Evolutionary conservation across 164 flowering plant species (phyloP).

Genomic region (Chimonanthus praecox): DNA sequence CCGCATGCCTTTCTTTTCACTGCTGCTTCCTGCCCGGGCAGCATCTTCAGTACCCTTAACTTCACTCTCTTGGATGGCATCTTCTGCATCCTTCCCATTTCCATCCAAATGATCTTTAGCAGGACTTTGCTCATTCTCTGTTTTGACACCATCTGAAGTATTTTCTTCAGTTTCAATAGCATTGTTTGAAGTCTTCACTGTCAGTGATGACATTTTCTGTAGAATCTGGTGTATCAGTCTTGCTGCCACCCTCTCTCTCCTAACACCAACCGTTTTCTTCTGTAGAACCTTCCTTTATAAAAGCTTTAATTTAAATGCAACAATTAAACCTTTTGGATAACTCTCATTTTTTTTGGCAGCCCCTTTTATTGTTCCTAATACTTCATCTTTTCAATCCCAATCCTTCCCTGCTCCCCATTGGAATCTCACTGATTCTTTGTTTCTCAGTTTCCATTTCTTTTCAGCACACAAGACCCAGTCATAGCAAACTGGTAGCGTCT

Average conservation of each 20-base stretch:
- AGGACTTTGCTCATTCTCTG: slow-evolving; percentile 20
- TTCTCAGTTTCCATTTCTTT: too few relatives aligned
- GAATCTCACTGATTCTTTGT: too few relatives aligned
- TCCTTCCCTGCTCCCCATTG: too few relatives aligned
- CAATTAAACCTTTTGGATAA: slow-evolving; percentile 86
- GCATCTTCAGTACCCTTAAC: slow-evolving; percentile 21
- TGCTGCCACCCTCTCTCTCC: slow-evolving; percentile 16
- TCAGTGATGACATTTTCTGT: slow-evolving; percentile 18
- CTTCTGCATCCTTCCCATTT: slow-evolving; percentile 7
- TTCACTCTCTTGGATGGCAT: slow-evolving; percentile 20
- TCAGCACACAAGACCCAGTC: too few relatives aligned
- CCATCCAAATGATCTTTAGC: not conserved
- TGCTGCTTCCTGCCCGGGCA: not conserved
- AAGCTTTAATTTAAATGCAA: slow-evolving; percentile 66
- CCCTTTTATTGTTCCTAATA: slow-evolving; percentile 25
- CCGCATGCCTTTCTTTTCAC: too few relatives aligned
- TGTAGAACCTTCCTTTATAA: slow-evolving; percentile 25
- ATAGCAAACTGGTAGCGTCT: too few relatives aligned
- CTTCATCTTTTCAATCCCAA: too few relatives aligned
- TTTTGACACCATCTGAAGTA: slow-evolving; percentile 14
- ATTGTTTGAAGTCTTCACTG: slow-evolving; percentile 21
- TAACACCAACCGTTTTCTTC: slow-evolving; percentile 26
- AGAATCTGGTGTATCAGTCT: slow-evolving; percentile 17
- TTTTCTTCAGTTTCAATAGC: slow-evolving; percentile 17
- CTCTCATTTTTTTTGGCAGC: slow-evolving; percentile 39